A percentile compares a stretch with the other conserved stretches of the same genome.
phyloP scores from a whole-genome alignment of 164 flowering plant genomes.

The Aristolochia fimbriata region DNA sequence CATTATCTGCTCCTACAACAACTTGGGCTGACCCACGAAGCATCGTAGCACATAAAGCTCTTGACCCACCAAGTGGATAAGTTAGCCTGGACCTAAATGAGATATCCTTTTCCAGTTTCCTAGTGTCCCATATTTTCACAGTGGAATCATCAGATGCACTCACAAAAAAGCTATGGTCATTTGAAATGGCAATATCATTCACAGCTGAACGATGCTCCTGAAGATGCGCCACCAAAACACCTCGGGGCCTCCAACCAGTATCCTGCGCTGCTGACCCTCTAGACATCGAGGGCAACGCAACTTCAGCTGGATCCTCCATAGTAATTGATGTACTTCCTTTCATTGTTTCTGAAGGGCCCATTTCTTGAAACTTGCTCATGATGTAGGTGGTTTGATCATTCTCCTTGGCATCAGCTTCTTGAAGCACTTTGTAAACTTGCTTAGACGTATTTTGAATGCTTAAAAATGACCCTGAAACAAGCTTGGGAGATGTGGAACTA shows the following conservation, averaged over 20 bases:
- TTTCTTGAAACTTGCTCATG: slow-evolving; percentile 50
- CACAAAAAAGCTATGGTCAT: slow-evolving; percentile 85
- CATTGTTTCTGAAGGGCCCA: slow-evolving; percentile 35
- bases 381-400: slow-evolving; percentile 42
- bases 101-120: slow-evolving; percentile 89
- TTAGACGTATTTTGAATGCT: slow-evolving; percentile 49
- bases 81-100: slow-evolving; percentile 93
- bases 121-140: slow-evolving; percentile 94
- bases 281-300: slow-evolving; percentile 34
- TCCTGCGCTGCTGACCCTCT: slow-evolving; percentile 64
- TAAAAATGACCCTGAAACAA: slow-evolving; percentile 67
- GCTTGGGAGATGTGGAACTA: slow-evolving; percentile 71
- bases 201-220: slow-evolving; percentile 99
- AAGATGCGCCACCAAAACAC: slow-evolving; percentile 92
- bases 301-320: slow-evolving; percentile 41
- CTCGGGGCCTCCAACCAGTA: slow-evolving; percentile 97
- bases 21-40: slow-evolving; percentile 78
- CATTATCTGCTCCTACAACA: slow-evolving; percentile 84
- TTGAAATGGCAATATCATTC: slow-evolving; percentile 79
- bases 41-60: slow-evolving; percentile 77
- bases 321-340: slow-evolving; percentile 36
- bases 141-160: slow-evolving; percentile 98
- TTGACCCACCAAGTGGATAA: slow-evolving; percentile 77
- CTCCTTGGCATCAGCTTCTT: slow-evolving; percentile 70
- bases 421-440: slow-evolving; percentile 73